A percentile compares a stretch with the other conserved stretches of the same genome.
These are phyloP conservation scores for Elymus sibiricus DNA, from an alignment of 176 grass and related monocot genomes.

Conservation along the genomic window DNA sequence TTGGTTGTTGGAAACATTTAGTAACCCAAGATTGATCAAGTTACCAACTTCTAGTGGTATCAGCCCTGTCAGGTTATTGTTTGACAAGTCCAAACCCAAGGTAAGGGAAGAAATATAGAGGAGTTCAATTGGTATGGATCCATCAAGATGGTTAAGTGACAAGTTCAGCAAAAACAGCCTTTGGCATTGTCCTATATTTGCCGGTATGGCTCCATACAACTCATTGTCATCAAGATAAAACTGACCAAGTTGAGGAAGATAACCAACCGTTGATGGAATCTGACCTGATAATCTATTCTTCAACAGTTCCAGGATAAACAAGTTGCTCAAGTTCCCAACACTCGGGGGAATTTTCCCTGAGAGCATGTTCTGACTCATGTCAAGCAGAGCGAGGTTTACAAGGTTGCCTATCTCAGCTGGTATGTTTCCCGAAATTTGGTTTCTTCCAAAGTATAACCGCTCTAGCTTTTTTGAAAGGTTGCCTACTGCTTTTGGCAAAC, in stretches of 20 bases:
- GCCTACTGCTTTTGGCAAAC: constrained; percentile 17
- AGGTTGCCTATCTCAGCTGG: constrained; percentile 37
- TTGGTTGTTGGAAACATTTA: constrained; percentile 24
- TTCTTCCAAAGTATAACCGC: constrained; percentile 19
- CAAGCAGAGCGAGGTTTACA: constrained; percentile 26
- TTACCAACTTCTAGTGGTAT: constrained; percentile 16
- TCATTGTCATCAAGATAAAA: constrained; percentile 36
- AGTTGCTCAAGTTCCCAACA: constrained; percentile 37
- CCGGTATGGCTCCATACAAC: constrained; percentile 42
- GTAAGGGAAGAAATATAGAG: background rate
- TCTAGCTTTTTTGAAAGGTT: constrained; percentile 26
- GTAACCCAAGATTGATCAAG: background rate
- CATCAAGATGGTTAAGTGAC: constrained; percentile 21
- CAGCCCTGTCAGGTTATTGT: background rate
- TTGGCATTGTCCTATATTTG: constrained; percentile 21
- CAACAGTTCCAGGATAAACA: constrained; percentile 34
- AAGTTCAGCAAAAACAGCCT: constrained; percentile 34
- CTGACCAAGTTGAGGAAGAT: constrained; percentile 24
- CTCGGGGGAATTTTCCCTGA: constrained; percentile 43
- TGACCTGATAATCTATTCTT: constrained; percentile 41
- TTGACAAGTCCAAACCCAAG: background rate
- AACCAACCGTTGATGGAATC: constrained; percentile 39
- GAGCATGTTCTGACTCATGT: constrained; percentile 46
- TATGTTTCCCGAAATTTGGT: constrained; percentile 32
- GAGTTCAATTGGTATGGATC: constrained; percentile 20